phyloP scores from a whole-genome alignment of 192 early-diverging fungal genomes.

The Chytriomyces sp. region DNA sequence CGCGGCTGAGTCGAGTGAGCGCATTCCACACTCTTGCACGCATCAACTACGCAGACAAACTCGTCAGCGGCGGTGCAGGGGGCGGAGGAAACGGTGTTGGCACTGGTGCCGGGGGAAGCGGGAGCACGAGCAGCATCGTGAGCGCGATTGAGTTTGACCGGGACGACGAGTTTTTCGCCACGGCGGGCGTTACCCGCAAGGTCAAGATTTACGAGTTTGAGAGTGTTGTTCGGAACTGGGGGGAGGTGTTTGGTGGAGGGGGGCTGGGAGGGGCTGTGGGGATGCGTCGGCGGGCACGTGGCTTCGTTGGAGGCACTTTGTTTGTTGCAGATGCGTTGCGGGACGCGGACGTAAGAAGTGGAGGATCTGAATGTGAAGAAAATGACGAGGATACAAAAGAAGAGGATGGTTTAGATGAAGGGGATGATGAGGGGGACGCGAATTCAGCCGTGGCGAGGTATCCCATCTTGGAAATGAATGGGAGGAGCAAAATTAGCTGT shows the following conservation, averaged over 20 bases:
- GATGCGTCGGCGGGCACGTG: not conserved
- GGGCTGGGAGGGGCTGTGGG: not conserved
- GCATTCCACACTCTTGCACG: constrained; percentile 74
- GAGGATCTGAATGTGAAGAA: constrained; percentile 16
- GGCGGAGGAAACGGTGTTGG: not conserved
- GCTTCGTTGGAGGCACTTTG: not conserved
- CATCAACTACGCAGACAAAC: constrained; percentile 74
- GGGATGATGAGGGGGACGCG: constrained; percentile 22
- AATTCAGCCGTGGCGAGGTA: constrained; percentile 60
- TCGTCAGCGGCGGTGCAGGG: constrained; percentile 34
- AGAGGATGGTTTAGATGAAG: constrained; percentile 22
- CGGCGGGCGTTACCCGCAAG: constrained; percentile 86
- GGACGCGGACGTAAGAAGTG: not conserved
- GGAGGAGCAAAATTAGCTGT: constrained; percentile 89
- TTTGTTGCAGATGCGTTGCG: constrained; percentile 20
- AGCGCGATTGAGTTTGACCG: constrained; percentile 92
- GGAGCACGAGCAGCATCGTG: constrained; percentile 75
- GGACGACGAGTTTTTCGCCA: constrained; percentile 93
- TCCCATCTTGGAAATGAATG: constrained; percentile 77
- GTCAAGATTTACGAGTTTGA: constrained; percentile 92
- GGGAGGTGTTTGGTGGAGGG: constrained; percentile 16
- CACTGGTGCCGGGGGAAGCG: not conserved
- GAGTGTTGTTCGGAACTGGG: constrained; percentile 45
- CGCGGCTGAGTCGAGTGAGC: constrained; percentile 68
- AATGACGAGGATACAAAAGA: constrained; percentile 28